Evolutionary conservation across 2,329 filamentous ascomycete species (phyloP), one percentile per base, ranked within the genome.

Genomic region (Colletotrichum sp.): DNA sequence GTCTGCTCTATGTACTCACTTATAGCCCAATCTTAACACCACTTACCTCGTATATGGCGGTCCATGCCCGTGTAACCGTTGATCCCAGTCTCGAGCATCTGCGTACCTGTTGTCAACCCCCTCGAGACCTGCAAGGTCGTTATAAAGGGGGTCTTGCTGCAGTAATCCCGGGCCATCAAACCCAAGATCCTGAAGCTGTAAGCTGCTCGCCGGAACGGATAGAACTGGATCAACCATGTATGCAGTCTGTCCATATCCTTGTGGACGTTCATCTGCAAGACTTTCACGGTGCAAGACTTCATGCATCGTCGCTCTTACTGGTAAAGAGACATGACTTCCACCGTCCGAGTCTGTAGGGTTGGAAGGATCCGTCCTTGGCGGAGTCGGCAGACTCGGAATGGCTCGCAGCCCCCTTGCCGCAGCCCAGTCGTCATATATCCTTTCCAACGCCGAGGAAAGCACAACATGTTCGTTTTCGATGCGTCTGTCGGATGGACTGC

Each of bases 361-460:
- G 36, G 60, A 75, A n/a, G 62, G 72, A 16, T 59, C 66, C 15
- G 49, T 69, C 9, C 10, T 30, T 32, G 72, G 69, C 49, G 72
- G 60, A 65, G 64, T 77, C 63, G 28, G 26, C 5, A 63, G 3
- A 21, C 59, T 18, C 8, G 24, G 21, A 6, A 34, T 24, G 16
- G 55, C 18, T 49, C 69, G 69, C 26, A 75, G 60, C 6, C 72
- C 28, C 39, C 70, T 65, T 16, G 26, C 9, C 7, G 70, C 16
- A 8, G 26, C 59, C 74, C 74, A 76, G 24, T 69, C 21, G 4
- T 75, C 75, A 18, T 75, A 75, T 10, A 75, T 71, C 16, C 60
- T 57, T 6, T 75, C 75, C 21, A 71, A 32, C 5, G 36, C 66
- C 10, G 49, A 16, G 5, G 36, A 24, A 6, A 70, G 57, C 16